phyloP scores from a whole-genome alignment of 306 rosid species.

The apple (Malus domestica) region DNA sequence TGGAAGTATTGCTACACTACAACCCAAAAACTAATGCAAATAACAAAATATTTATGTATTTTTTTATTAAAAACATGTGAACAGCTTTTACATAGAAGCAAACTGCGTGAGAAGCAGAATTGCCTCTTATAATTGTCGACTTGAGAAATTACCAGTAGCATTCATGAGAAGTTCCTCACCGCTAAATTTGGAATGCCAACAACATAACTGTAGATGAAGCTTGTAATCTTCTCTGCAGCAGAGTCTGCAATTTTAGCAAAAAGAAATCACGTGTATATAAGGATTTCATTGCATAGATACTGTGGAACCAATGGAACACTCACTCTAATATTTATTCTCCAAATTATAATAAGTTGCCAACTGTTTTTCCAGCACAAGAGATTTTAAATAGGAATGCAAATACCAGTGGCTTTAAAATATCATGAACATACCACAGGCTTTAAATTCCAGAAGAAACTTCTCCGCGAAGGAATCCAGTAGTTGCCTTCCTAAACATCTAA shows the following conservation, averaged over 20 bases:
- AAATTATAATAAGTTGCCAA: constrained; percentile 3
- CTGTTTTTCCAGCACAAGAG: background rate
- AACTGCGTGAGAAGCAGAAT: constrained; percentile 30
- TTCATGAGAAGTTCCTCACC: constrained; percentile 61
- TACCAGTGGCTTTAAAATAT: background rate
- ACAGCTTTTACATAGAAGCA: constrained; percentile 22
- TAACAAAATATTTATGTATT: background rate
- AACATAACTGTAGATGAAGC: constrained; percentile 56
- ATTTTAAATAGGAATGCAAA: background rate
- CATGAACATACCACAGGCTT: constrained; percentile 45
- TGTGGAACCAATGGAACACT: constrained; percentile 1
- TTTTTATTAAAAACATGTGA: background rate
- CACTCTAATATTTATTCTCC: constrained; percentile 11
- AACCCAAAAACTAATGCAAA: background rate
- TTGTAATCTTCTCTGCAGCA: constrained; percentile 44
- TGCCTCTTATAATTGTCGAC: constrained; percentile 25
- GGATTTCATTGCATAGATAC: constrained; percentile 1
- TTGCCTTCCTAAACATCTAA: constrained; percentile 65
- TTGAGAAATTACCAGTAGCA: constrained; percentile 40
- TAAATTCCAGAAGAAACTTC: constrained; percentile 54
- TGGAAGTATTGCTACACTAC: background rate
- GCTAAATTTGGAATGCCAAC: constrained; percentile 66
- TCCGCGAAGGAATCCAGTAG: constrained; percentile 49
- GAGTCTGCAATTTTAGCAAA: constrained; percentile 48
- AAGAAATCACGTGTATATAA: constrained; percentile 15